Conservation (phyloP, 2,329 filamentous ascomycete genomes). For the Xylaria sp. region DNA sequence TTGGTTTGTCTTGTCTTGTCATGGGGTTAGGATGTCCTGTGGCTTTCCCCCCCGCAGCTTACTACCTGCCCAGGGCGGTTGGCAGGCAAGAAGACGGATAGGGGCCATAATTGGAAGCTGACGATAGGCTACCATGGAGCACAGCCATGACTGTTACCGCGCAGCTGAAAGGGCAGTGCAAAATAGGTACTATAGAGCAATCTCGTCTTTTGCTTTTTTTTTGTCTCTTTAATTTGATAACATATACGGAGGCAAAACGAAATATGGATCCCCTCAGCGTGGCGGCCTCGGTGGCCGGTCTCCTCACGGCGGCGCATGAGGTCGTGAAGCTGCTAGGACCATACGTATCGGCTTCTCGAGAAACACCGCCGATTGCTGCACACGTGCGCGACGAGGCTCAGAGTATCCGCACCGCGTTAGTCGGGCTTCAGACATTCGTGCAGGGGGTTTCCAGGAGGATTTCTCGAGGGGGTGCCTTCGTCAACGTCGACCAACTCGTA, state of each 20-base stretch:
- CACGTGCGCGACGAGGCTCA: slow-evolving; percentile 20
- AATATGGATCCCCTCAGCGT: slow-evolving; percentile 25
- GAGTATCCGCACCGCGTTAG: slow-evolving; percentile 4
- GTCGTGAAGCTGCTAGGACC: slow-evolving; percentile 14
- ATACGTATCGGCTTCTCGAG: slow-evolving; percentile 18
- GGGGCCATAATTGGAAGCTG: too few relatives aligned
- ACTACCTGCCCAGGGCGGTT: too few relatives aligned
- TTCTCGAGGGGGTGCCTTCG: slow-evolving; percentile 7
- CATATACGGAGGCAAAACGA: background rate
- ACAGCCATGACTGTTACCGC: background rate
- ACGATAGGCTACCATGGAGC: background rate
- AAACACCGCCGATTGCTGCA: slow-evolving; percentile 12
- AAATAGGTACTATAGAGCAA: background rate
- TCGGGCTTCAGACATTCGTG: slow-evolving; percentile 13
- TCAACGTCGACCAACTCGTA: slow-evolving; percentile 20
- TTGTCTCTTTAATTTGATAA: background rate
- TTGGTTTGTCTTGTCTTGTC: too few relatives aligned
- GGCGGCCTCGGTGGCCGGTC: slow-evolving; percentile 14
- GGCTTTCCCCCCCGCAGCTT: too few relatives aligned
- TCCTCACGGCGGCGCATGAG: slow-evolving; percentile 17
- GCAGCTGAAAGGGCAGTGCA: background rate
- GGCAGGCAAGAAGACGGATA: too few relatives aligned
- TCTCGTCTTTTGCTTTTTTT: background rate
- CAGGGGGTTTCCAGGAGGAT: background rate
- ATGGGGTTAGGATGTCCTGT: too few relatives aligned